Base-by-base conservation (phyloP, 192 early-diverging fungal genomes). In the Umbelopsis vinacea region DNA sequence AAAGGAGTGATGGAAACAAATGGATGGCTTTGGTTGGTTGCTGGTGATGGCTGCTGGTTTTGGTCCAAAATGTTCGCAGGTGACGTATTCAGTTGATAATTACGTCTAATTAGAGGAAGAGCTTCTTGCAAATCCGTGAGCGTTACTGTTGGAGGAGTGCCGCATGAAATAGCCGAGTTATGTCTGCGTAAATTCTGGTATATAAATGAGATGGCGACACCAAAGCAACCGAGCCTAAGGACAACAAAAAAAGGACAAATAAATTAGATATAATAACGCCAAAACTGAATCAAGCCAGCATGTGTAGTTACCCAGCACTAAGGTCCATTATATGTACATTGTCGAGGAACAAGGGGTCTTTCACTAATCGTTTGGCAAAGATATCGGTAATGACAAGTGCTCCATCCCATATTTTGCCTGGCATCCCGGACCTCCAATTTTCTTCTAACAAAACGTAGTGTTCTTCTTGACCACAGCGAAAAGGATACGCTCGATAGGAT, bases 371-470 rank as follows among this genome's bases (percentile, higher is more conserved):
- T 6, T 47, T 73, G 6, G 78, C 68, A 23, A 86, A 74, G 1
- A 82, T 38, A 6, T 80, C 76, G 19, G 77, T 68, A 73, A 81
- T 71, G 4, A 77, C 79, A 43, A 84, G 72, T 0, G 85, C 85
- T 23, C 83, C 84, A 45, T 86, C 83, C 85, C 85, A 86, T 11
- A 82, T 75, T 26, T 83, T 83, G 11, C 85, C 85, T 5, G 82
- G 85, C 10, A 87, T 81, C 11, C 74, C 76, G 1, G 71, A 69
- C 10, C 82, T 80, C 77, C 80, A 81, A 29, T 60, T 69, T 53
- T 85, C 83, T 23, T 82, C 57, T 33, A 63, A 15, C 17, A 63
- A 37, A 17, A 35, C 1, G n/a, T 63, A 11, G 66, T 54, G 71
- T 70, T 79, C 10, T 40, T 76, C 14, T 40, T 45, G 17, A 24